A percentile compares a stretch with the other conserved stretches of the same genome.
These are phyloP conservation scores for Trifolium pratense DNA, from an alignment of 306 rosid species.

Conservation along the genomic window DNA sequence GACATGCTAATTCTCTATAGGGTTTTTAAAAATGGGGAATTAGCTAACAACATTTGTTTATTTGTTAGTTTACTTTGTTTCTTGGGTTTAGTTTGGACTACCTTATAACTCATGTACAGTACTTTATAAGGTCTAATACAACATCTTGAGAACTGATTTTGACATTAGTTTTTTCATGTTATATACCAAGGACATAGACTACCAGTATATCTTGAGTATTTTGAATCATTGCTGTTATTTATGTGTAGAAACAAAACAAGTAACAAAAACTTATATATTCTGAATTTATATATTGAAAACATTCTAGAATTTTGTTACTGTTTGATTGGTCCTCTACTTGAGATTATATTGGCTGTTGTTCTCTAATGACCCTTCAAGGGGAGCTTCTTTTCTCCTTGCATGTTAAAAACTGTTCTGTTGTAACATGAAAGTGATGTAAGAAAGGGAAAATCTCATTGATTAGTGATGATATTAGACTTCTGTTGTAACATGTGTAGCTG, in stretches of 20 bases:
- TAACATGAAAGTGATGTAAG: neutral
- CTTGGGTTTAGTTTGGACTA: neutral
- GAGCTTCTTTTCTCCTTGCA: neutral
- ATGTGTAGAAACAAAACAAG: slow-evolving; percentile 1
- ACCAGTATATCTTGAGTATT: too few species aligned
- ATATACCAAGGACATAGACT: too few species aligned
- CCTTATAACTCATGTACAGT: slow-evolving; percentile 3
- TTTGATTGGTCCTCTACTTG: neutral
- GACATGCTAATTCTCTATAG: slow-evolving; percentile 60
- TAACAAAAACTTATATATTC: neutral
- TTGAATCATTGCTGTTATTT: neutral
- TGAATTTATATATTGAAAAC: neutral
- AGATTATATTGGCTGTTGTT: neutral
- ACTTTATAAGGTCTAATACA: neutral
- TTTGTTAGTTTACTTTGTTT: slow-evolving; percentile 32
- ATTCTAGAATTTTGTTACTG: neutral
- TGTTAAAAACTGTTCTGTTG: neutral
- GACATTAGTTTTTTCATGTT: neutral
- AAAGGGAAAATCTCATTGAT: neutral
- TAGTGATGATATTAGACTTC: too few species aligned
- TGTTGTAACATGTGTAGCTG: too few species aligned
- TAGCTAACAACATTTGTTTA: slow-evolving; percentile 47
- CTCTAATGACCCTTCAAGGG: neutral
- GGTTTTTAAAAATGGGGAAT: slow-evolving; percentile 61
- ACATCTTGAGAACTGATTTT: slow-evolving; percentile 10